These are phyloP conservation scores for Golubevia sp. DNA, from an alignment of 1,284 basidiomycete species.

Conservation along the genomic window DNA sequence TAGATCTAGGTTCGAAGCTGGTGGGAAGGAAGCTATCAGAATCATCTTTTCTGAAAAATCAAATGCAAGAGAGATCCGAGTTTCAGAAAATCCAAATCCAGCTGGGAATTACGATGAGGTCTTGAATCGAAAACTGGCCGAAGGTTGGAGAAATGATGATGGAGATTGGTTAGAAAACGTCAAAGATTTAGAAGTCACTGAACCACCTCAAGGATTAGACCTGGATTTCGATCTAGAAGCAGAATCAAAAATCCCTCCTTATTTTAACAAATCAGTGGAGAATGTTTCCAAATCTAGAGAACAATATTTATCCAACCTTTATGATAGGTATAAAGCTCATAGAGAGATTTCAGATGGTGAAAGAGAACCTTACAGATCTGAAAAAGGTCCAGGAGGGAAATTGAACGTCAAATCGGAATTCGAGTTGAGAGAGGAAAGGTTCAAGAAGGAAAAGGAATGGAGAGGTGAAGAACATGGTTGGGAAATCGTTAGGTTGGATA, in stretches of 20 bases:
- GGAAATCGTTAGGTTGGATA: slow-evolving; percentile 26
- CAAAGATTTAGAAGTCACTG: slow-evolving; percentile 1
- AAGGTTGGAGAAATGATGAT: background rate
- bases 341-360: slow-evolving; percentile 43
- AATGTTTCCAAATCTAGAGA: slow-evolving; percentile 29
- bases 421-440: slow-evolving; percentile 45
- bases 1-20: slow-evolving; percentile 36
- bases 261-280: slow-evolving; percentile 31
- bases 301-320: slow-evolving; percentile 42
- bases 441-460: slow-evolving; percentile 54
- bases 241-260: slow-evolving; percentile 36
- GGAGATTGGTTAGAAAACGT: background rate
- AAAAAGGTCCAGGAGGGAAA: slow-evolving; percentile 35
- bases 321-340: slow-evolving; percentile 31
- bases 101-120: no score
- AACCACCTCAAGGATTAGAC: slow-evolving; percentile 52
- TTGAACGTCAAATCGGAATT: slow-evolving; percentile 35
- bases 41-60: slow-evolving; percentile 44
- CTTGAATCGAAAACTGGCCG: no score
- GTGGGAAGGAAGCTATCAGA: slow-evolving; percentile 42
- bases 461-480: slow-evolving; percentile 37
- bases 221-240: slow-evolving; percentile 50
- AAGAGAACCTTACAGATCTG: slow-evolving; percentile 40
- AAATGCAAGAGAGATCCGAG: slow-evolving; percentile 40
- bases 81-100: background rate